These are phyloP conservation scores for Fusarium sp. DNA, from an alignment of 2,329 filamentous ascomycete species.

Conservation along the genomic window DNA sequence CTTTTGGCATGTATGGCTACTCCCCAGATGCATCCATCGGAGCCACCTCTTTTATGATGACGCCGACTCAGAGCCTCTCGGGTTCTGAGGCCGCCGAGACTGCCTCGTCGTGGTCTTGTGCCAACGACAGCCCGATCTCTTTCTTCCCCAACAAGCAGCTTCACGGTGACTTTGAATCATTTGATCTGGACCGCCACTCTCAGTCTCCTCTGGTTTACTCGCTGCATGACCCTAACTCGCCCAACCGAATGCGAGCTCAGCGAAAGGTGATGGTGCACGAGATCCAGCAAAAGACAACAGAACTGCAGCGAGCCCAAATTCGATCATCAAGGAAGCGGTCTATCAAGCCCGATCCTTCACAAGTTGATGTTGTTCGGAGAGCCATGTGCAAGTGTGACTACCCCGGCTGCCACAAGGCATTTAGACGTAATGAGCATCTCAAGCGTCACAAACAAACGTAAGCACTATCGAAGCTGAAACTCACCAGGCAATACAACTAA, in stretches of 20 bases:
- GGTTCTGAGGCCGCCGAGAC: slow-evolving; percentile 52
- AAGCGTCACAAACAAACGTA: slow-evolving; percentile 64
- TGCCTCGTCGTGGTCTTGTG: slow-evolving; percentile 52
- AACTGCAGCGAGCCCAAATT: slow-evolving; percentile 55
- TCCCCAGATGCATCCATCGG: slow-evolving; percentile 49
- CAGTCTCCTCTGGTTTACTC: slow-evolving; percentile 48
- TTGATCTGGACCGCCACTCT: slow-evolving; percentile 51
- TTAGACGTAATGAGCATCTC: slow-evolving; percentile 63
- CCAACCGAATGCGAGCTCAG: slow-evolving; percentile 48
- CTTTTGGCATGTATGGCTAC: slow-evolving; percentile 49
- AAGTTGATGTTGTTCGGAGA: slow-evolving; percentile 51
- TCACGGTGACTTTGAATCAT: slow-evolving; percentile 45
- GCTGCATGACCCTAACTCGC: slow-evolving; percentile 47
- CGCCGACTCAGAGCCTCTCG: slow-evolving; percentile 52
- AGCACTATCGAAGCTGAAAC: slow-evolving; percentile 39
- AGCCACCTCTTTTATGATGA: slow-evolving; percentile 51
- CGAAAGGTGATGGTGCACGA: slow-evolving; percentile 54
- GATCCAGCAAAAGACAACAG: slow-evolving; percentile 55
- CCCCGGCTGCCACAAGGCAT: slow-evolving; percentile 58
- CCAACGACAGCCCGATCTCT: slow-evolving; percentile 53
- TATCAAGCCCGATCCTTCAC: slow-evolving; percentile 43
- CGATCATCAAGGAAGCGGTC: slow-evolving; percentile 45
- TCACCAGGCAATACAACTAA: background rate
- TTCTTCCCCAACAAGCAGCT: slow-evolving; percentile 51
- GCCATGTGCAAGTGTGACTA: slow-evolving; percentile 58